These are phyloP conservation scores for Globisporangium solare DNA, from an alignment of 352 stramenopile species.

Conservation along the genomic window DNA sequence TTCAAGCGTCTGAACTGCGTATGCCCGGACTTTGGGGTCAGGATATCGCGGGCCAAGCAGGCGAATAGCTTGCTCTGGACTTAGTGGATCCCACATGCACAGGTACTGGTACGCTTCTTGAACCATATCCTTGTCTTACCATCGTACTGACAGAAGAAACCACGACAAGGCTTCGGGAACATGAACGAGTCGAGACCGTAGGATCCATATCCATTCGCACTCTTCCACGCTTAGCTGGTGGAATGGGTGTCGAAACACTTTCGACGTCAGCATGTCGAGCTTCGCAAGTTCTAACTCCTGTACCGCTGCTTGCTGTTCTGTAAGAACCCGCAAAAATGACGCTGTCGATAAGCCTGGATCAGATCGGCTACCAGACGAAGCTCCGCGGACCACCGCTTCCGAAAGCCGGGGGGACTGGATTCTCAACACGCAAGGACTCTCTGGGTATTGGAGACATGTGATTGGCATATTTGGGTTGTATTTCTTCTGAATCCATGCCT, in stretches of 20 bases:
- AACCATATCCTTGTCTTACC: slow-evolving; percentile 23
- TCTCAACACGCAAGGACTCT: slow-evolving; percentile 1
- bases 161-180: slow-evolving; percentile 29
- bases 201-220: slow-evolving; percentile 13
- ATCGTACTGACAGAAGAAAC: slow-evolving; percentile 45
- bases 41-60: slow-evolving; percentile 75
- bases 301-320: background rate
- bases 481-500: slow-evolving; percentile 14
- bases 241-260: slow-evolving; percentile 19
- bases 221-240: slow-evolving; percentile 18
- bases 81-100: slow-evolving; percentile 17
- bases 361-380: background rate
- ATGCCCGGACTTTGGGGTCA: slow-evolving; percentile 88
- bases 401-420: background rate
- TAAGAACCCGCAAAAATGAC: background rate
- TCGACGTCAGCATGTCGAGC: slow-evolving; percentile 1
- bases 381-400: background rate
- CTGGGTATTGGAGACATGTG: slow-evolving; percentile 7
- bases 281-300: background rate
- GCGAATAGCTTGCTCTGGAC: slow-evolving; percentile 59
- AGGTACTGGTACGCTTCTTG: slow-evolving; percentile 35
- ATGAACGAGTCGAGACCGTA: slow-evolving; percentile 13
- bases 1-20: slow-evolving; percentile 87
- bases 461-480: slow-evolving; percentile 5
- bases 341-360: background rate